Evolutionary conservation across 2,329 filamentous ascomycete species (phyloP), one percentile per base, ranked within the genome.

Genomic region (Beauveria medogensis): DNA sequence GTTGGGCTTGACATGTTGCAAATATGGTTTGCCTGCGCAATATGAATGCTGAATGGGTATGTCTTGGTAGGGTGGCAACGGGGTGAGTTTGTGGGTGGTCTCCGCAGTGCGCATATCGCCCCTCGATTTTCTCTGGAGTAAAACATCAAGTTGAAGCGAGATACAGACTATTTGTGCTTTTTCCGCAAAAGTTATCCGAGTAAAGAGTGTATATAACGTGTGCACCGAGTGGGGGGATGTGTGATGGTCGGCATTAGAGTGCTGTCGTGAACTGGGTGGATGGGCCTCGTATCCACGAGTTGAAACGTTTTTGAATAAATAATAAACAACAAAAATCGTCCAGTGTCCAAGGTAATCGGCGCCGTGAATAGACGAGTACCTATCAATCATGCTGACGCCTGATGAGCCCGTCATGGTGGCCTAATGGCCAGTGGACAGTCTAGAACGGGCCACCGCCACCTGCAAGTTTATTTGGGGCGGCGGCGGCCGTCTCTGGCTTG

Each of bases 361-460:
- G 28, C 18, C 28, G 47, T 50, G 26, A 37, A 30, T n/a, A 12
- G 12, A 20, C 5, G 48, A 18, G 30, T 34, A 34, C 12, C 22
- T 10, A 26, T 26, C 26, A 24, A 34, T 55, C n/a, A 22, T 43
- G 54, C n/a, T n/a, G 54, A 46, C 18, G 41, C 54, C 54, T 47
- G 28, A 55, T 47, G 54, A 47, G 12, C 3, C 41, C 18, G 54
- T 37, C 54, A 55, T 55, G 54, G 54, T 55, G 41, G 54, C 54
- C 54, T 34, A 55, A 47, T 34, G 30, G 30, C 30, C 30, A 34
- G 30, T 55, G n/a, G 2, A 9, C 54, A 26, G 51, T 20, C 22
- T 41, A 28, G 34, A 26, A 20, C 54, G 9, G 41, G 41, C 54
- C 12, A 26, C 54, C 12, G 26, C 54, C 41, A 37, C 26, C 54